Evolutionary conservation across 2,329 filamentous ascomycete species (phyloP).

Genomic region (Botrytis cinerea): DNA sequence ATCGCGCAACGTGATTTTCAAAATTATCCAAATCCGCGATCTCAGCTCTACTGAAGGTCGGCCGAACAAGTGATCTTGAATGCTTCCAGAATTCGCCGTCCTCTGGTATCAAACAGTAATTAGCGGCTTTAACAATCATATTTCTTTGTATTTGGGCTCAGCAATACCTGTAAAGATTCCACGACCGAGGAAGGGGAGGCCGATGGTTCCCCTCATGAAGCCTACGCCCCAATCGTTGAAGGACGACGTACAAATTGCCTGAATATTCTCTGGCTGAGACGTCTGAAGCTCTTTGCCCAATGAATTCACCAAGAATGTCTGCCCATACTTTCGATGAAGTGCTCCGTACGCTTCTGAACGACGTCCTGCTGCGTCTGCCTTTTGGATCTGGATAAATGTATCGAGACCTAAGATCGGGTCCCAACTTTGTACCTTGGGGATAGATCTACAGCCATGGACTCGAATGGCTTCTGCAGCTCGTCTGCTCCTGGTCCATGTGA

Average conservation of each 20-base stretch:
- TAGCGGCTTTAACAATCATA: neutral
- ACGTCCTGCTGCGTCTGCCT: neutral
- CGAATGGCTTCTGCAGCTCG: neutral
- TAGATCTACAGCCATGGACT: neutral
- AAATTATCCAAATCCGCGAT: slow-evolving; percentile 14
- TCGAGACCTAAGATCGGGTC: neutral
- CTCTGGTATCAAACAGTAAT: neutral
- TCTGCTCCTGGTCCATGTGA: neutral
- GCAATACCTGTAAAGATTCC: slow-evolving; percentile 11
- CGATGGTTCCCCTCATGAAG: slow-evolving; percentile 45
- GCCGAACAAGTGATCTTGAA: slow-evolving; percentile 13
- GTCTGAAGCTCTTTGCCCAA: slow-evolving; percentile 39
- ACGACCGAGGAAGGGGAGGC: slow-evolving; percentile 35
- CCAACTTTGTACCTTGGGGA: neutral
- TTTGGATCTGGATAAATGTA: neutral
- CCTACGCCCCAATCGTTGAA: slow-evolving; percentile 56
- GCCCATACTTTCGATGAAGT: neutral
- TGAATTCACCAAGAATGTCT: neutral
- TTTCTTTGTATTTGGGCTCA: neutral
- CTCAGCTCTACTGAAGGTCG: slow-evolving; percentile 15
- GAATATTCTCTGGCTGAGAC: slow-evolving; percentile 56
- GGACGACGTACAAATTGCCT: slow-evolving; percentile 54
- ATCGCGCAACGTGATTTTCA: neutral
- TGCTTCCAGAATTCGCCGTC: slow-evolving; percentile 22
- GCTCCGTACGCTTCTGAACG: neutral